Percentiles rank a stretch among this genome's conserved stretches.
These are phyloP conservation scores for Erodium texanum DNA, from an alignment of 441 rosid genomes.

Conservation along the genomic window DNA sequence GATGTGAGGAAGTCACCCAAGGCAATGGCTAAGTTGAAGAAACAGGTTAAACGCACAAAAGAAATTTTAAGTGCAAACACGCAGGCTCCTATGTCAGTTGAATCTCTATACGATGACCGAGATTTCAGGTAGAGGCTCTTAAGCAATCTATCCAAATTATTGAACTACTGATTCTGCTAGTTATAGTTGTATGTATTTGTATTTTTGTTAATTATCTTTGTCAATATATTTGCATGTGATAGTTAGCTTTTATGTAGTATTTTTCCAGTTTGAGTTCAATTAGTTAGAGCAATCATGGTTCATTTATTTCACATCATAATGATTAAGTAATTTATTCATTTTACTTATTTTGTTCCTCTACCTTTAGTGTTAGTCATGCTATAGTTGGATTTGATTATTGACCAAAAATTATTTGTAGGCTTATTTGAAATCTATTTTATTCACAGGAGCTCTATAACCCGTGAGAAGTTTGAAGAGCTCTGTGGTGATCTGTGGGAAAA, in stretches of 20 bases:
- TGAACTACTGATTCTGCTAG: too few relatives aligned
- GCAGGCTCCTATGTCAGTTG: conserved; percentile 82
- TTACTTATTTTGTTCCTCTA: too few relatives aligned
- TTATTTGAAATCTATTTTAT: conserved; percentile 11
- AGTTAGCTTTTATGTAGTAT: too few relatives aligned
- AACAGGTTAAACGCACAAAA: conserved; percentile 93
- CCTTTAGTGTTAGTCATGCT: too few relatives aligned
- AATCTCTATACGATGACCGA: conserved; percentile 78
- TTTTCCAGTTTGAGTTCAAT: background rate
- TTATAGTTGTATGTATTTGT: too few relatives aligned
- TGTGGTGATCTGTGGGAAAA: conserved; percentile 88
- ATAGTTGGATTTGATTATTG: too few relatives aligned
- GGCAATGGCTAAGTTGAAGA: conserved; percentile 97
- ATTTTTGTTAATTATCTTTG: too few relatives aligned
- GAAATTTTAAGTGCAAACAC: conserved; percentile 93
- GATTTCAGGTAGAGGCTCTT: conserved; percentile 68
- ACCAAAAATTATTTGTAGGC: too few relatives aligned
- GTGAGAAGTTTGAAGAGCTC: conserved; percentile 91
- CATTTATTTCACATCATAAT: too few relatives aligned
- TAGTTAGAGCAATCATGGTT: too few relatives aligned
- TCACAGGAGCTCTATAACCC: conserved; percentile 82
- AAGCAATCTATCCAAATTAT: conserved; percentile 3
- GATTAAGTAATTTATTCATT: too few relatives aligned
- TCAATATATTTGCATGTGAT: too few relatives aligned
- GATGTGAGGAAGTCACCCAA: conserved; percentile 83